A percentile compares a stretch with the other conserved stretches of the same genome.
These are phyloP conservation scores for Nemophila menziesii DNA, from an alignment of 257 asterid species.

Conservation along the genomic window DNA sequence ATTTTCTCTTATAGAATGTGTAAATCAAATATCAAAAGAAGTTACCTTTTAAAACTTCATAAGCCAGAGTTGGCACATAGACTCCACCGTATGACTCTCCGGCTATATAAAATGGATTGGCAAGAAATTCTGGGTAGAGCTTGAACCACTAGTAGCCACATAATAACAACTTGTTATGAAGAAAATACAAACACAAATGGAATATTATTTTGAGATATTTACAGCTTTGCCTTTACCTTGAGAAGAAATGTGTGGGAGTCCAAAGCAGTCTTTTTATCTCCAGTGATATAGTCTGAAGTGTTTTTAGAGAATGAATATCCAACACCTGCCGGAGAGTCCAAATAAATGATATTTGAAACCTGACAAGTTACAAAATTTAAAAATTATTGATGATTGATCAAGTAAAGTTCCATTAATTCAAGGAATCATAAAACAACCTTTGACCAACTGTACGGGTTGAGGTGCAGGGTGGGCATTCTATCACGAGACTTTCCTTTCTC, in stretches of 20 bases:
- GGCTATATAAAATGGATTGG: slow-evolving; percentile 61
- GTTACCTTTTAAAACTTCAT: slow-evolving; percentile 69
- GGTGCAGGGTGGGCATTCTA: slow-evolving; percentile 68
- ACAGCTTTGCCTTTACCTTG: slow-evolving; percentile 37
- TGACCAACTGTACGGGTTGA: slow-evolving; percentile 88
- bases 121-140: slow-evolving; percentile 66
- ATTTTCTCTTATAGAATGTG: slow-evolving; percentile 3
- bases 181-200: no score
- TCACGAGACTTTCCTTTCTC: slow-evolving; percentile 39
- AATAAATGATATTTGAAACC: slow-evolving; percentile 67
- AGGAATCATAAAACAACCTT: slow-evolving; percentile 78
- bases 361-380: no score
- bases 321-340: slow-evolving; percentile 95
- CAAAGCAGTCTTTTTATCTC: slow-evolving; percentile 68
- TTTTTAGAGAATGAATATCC: slow-evolving; percentile 73
- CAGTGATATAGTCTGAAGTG: slow-evolving; percentile 55
- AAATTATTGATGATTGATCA: background rate
- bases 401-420: no score
- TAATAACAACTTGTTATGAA: slow-evolving; percentile 11
- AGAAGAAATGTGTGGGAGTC: slow-evolving; percentile 82
- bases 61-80: slow-evolving; percentile 84
- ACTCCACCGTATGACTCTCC: slow-evolving; percentile 98
- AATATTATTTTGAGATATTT: background rate
- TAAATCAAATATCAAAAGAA: slow-evolving; percentile 12
- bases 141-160: slow-evolving; percentile 76